These are phyloP conservation scores for Wolfiporia cocos DNA, from an alignment of 1,284 basidiomycete genomes.

Conservation along the genomic window DNA sequence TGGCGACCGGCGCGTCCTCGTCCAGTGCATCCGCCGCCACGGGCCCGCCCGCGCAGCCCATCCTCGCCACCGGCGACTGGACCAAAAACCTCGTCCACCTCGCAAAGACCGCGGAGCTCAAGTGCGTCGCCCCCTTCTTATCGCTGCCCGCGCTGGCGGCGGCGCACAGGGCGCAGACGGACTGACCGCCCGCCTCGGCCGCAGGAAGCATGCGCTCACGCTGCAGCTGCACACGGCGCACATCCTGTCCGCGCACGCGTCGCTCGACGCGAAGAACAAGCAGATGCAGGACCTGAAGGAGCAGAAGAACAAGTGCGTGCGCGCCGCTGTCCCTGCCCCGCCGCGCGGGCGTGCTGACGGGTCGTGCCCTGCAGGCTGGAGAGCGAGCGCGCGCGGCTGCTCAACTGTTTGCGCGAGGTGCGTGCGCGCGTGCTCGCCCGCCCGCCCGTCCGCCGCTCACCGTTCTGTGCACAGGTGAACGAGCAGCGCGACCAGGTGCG, in stretches of 20 bases:
- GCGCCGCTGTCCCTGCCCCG: neutral
- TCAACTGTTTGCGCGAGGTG: slow-evolving; percentile 65
- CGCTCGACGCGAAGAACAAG: slow-evolving; percentile 67
- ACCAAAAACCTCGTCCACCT: slow-evolving; percentile 76
- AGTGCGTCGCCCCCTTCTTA: slow-evolving; percentile 38
- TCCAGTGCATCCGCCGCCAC: slow-evolving; percentile 17
- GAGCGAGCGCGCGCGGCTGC: slow-evolving; percentile 59
- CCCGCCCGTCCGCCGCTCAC: neutral
- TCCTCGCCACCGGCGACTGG: slow-evolving; percentile 76
- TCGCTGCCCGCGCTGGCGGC: neutral
- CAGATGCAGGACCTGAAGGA: slow-evolving; percentile 73
- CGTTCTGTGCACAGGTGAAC: slow-evolving; percentile 66
- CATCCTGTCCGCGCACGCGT: slow-evolving; percentile 72
- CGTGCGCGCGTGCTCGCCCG: slow-evolving; percentile 14
- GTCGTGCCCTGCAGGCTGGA: slow-evolving; percentile 44
- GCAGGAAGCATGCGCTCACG: slow-evolving; percentile 73
- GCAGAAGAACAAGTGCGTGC: slow-evolving; percentile 71
- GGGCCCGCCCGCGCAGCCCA: too few species aligned
- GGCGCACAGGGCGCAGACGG: too few species aligned
- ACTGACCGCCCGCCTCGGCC: neutral
- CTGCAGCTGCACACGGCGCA: slow-evolving; percentile 81
- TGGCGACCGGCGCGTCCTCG: slow-evolving; percentile 17
- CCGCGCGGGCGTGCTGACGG: neutral
- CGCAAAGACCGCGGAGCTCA: slow-evolving; percentile 76
- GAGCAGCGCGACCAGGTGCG: slow-evolving; percentile 65